Base-by-base conservation (phyloP, 169 alveolate genomes). In the Cyclospora cayetanensis region DNA sequence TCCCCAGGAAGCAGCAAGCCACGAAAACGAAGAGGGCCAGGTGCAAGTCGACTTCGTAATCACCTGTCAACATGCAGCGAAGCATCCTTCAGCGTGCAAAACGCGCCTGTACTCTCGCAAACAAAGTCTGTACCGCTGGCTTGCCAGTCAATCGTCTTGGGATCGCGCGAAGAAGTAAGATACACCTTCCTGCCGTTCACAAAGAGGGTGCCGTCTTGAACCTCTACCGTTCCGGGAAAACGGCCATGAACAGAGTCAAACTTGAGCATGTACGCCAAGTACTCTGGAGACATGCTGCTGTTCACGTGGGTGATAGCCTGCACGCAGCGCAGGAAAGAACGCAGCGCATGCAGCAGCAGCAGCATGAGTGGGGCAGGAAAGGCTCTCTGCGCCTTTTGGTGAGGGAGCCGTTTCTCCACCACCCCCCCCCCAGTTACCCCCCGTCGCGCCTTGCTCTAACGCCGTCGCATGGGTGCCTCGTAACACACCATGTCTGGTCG, bases 21-120 rank as follows among this genome's bases (percentile, higher is more conserved):
- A 22, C 60, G 1, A 46, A 46, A n/a, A n/a, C n/a, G n/a, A n/a
- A n/a, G n/a, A n/a, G n/a, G n/a, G 55, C 15, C 55, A 15, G 15
- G 55, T 46, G 55, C 55, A 46, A 15, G 15, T 11, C 7, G 15
- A 46, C n/a, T 15, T 46, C n/a, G 15, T 7, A n/a, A 82, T 42
- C 18, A 88, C 92, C 92, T 31, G 79, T 80, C 60, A 63, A 77
- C 66, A 68, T 91, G 94, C 76, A 79, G 5, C 22, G 31, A 20
- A 35, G 92, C 90, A 92, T 96, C 96, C 93, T 98, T 99, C 77
- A 96, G 94, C 46, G 98, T 95, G 74, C 99, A 96, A 96, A 98
- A 98, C 39, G 97, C 99, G 80, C 99, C 99, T 77, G 99, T 98
- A 91, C 99, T 97, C 94, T 99, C 99, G 86, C 98, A 97, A 39